Conservation (phyloP, 306 rosid genomes). For the Malus sylvestris region DNA sequence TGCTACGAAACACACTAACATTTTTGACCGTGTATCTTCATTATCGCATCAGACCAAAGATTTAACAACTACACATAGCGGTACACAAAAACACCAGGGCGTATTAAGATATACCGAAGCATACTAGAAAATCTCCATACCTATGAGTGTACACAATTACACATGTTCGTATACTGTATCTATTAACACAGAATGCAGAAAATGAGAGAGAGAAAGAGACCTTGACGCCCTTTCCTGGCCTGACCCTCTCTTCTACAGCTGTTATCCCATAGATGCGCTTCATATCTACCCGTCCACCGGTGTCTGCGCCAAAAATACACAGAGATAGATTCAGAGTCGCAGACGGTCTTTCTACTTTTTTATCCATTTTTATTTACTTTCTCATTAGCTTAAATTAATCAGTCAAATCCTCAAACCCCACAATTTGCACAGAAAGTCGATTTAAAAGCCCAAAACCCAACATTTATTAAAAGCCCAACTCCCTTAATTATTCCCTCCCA, state of each 20-base stretch:
- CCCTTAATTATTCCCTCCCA: not conserved
- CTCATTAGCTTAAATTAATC: not conserved
- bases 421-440: not conserved
- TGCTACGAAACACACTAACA: no score
- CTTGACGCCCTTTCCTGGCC: slow-evolving; percentile 99
- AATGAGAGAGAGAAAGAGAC: slow-evolving; percentile 18
- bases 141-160: not conserved
- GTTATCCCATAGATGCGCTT: slow-evolving; percentile 99
- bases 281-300: slow-evolving; percentile 99
- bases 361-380: not conserved
- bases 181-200: not conserved
- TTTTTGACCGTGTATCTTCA: no score
- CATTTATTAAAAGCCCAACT: not conserved
- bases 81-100: no score
- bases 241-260: slow-evolving; percentile 99
- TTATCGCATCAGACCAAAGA: no score
- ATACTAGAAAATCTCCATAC: not conserved
- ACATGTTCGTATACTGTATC: not conserved
- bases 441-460: not conserved
- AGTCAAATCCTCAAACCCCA: not conserved
- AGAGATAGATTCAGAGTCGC: not conserved
- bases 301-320: slow-evolving; percentile 40
- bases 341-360: not conserved
- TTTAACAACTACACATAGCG: no score
- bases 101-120: no score